Percentiles rank a stretch among this genome's conserved stretches.
These are phyloP conservation scores for Colletotrichum scovillei DNA, from an alignment of 2,329 filamentous ascomycete species.

Conservation along the genomic window DNA sequence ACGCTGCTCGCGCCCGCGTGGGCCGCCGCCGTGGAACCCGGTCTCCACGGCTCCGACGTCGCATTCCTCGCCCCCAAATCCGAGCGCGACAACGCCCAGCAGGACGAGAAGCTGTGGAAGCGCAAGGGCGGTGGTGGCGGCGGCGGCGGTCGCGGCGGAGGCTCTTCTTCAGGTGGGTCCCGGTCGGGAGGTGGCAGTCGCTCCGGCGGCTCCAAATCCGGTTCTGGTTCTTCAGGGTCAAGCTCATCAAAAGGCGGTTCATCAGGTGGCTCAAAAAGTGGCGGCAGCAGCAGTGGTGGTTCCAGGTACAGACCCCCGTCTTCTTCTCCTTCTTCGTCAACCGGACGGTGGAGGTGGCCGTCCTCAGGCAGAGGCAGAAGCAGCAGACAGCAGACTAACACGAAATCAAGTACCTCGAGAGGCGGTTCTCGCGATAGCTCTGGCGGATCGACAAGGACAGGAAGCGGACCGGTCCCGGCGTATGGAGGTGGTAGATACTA, in stretches of 20 bases:
- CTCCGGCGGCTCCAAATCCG: constrained; percentile 9
- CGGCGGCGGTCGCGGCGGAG: constrained; percentile 54
- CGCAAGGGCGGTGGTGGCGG: constrained; percentile 70
- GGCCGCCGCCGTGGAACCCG: constrained; percentile 41
- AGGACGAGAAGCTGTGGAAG: constrained; percentile 64
- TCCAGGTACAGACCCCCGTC: constrained; percentile 28
- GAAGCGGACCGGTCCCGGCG: constrained; percentile 65
- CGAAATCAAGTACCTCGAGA: constrained; percentile 5
- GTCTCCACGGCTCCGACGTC: constrained; percentile 34
- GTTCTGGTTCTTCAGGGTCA: constrained; percentile 34
- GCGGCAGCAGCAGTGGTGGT: constrained; percentile 29
- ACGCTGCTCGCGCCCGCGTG: constrained; percentile 38
- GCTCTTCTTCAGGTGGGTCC: constrained; percentile 29
- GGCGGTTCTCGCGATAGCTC: constrained; percentile 41
- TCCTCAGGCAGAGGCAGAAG: not conserved
- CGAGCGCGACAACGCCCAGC: constrained; percentile 34
- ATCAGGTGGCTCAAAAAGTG: constrained; percentile 15
- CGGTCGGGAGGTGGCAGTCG: not conserved
- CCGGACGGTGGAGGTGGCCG: constrained; percentile 1
- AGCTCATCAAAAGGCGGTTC: constrained; percentile 41
- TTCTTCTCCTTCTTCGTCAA: not conserved
- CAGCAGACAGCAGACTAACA: not conserved
- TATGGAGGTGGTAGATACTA: constrained; percentile 76
- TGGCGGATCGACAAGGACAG: constrained; percentile 66
- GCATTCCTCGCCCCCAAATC: constrained; percentile 23